Evolutionary conservation across 73 alveolate genomes (phyloP).

Genomic region (Paramecium bursaria): DNA sequence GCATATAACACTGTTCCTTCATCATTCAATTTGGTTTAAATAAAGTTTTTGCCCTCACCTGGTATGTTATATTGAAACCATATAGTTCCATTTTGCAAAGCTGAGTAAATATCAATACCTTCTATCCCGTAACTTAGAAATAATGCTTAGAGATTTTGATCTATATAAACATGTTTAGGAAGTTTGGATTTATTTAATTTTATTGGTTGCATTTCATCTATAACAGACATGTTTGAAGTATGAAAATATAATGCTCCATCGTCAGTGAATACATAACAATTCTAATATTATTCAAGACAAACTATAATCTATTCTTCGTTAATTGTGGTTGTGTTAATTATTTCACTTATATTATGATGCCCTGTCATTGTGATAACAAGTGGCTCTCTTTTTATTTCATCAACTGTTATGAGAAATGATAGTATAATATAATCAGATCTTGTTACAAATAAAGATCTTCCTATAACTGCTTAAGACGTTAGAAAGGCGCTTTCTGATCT

Average conservation of each 20-base stretch:
- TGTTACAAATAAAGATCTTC: not conserved
- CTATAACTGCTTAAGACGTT: not conserved
- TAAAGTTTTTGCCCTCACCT: not conserved
- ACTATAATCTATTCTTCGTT: not conserved
- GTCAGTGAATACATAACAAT: not conserved
- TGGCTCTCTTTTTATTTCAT: not conserved
- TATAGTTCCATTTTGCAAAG: not conserved
- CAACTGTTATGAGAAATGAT: not conserved
- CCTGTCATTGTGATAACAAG: not conserved
- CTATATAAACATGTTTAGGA: conserved; percentile 20
- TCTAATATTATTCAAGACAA: not conserved
- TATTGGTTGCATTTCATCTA: not conserved
- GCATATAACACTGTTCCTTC: conserved; percentile 35
- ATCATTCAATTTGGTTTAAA: conserved; percentile 16
- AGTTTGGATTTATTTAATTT: conserved; percentile 5
- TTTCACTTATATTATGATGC: not conserved
- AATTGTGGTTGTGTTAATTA: not conserved
- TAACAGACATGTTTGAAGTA: too few species aligned
- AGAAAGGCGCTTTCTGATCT: conserved; percentile 5
- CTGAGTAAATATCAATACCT: conserved; percentile 9
- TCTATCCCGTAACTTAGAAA: conserved; percentile 27
- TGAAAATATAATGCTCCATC: not conserved
- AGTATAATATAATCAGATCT: conserved; percentile 13
- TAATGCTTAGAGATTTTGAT: not conserved
- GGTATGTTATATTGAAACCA: not conserved